Conservation (phyloP, 2,329 filamentous ascomycete genomes). For the Fonsecaea erecta region DNA sequence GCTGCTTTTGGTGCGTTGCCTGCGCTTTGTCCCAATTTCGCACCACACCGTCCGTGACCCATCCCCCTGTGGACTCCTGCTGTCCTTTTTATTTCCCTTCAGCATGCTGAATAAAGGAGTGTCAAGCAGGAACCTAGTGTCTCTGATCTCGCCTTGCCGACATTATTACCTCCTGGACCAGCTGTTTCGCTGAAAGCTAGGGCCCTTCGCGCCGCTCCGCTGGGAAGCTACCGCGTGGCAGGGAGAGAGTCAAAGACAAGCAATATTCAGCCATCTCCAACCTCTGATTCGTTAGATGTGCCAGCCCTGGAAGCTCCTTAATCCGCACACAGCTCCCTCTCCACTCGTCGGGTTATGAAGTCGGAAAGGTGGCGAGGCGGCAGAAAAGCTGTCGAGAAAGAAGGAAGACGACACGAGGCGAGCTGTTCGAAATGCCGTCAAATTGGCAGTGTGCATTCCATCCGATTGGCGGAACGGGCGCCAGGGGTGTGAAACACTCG, state of each 20-base stretch:
- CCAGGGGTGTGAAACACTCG: slow-evolving; percentile 29
- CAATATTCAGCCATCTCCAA: not conserved
- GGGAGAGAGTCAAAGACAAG: slow-evolving; percentile 13
- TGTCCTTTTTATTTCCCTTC: slow-evolving; percentile 12
- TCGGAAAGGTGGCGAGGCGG: slow-evolving; percentile 3
- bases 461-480: slow-evolving; percentile 26
- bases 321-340: slow-evolving; percentile 10
- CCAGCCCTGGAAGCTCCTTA: slow-evolving; percentile 19
- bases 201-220: slow-evolving; percentile 19
- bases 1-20: slow-evolving; percentile 2
- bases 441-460: slow-evolving; percentile 5
- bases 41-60: slow-evolving; percentile 4
- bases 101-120: slow-evolving; percentile 15
- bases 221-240: slow-evolving; percentile 20
- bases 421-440: slow-evolving; percentile 13
- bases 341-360: slow-evolving; percentile 11
- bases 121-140: slow-evolving; percentile 11
- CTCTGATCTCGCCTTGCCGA: slow-evolving; percentile 18
- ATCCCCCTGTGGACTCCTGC: not conserved
- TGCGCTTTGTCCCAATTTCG: slow-evolving; percentile 14
- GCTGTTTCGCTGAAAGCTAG: slow-evolving; percentile 10
- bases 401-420: slow-evolving; percentile 5
- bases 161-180: slow-evolving; percentile 17
- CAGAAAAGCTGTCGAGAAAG: slow-evolving; percentile 5
- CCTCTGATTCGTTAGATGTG: slow-evolving; percentile 18